Conservation (phyloP, 345 rosid species). For the Linum tenue region DNA sequence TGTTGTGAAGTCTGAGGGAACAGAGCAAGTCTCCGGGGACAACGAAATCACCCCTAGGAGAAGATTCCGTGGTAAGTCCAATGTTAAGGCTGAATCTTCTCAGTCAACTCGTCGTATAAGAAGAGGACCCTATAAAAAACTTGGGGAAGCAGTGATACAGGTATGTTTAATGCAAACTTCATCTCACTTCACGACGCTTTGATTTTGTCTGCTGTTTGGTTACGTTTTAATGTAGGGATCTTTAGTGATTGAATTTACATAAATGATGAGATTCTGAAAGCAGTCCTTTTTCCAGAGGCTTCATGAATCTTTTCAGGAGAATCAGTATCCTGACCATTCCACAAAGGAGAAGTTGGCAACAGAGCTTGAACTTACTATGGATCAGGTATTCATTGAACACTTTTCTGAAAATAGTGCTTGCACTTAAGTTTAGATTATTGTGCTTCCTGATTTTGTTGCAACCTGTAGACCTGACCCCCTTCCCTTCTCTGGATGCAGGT, state of each 20-base stretch:
- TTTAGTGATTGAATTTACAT: not conserved
- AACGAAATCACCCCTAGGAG: conserved; percentile 17
- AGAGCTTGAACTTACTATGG: conserved; percentile 51
- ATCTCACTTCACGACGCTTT: not conserved
- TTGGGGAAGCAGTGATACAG: conserved; percentile 52
- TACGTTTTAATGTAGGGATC: too few relatives aligned
- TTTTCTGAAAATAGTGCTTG: too few relatives aligned
- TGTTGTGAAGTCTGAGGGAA: conserved; percentile 12
- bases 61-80: conserved; percentile 16
- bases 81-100: conserved; percentile 17
- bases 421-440: not conserved
- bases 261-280: not conserved
- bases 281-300: conserved; percentile 41
- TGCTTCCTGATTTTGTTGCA: not conserved
- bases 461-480: not conserved
- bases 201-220: not conserved
- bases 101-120: conserved; percentile 22
- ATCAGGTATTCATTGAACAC: conserved; percentile 38
- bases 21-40: conserved; percentile 19
- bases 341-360: conserved; percentile 47
- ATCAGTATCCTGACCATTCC: conserved; percentile 62
- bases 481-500: conserved; percentile 34
- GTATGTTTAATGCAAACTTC: conserved; percentile 22
- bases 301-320: conserved; percentile 39
- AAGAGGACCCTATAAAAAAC: conserved; percentile 30